Conservation (phyloP, 805 yeast genomes). For the Saturnispora bothae region DNA sequence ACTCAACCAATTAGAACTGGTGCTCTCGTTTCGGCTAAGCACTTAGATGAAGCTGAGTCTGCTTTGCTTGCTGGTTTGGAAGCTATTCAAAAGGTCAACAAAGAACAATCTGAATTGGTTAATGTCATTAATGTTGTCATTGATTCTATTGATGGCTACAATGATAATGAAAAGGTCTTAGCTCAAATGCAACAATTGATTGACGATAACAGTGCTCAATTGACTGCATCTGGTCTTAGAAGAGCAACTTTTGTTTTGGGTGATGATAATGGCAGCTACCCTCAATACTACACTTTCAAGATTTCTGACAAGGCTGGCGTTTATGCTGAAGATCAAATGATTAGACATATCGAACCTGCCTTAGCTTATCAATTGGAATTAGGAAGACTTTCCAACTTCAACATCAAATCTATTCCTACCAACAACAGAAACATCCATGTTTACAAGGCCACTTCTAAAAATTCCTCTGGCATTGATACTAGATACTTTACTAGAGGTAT, state of each 20-base stretch:
- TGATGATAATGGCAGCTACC: conserved; percentile 74
- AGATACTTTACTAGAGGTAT: conserved; percentile 96
- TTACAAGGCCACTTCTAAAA: conserved; percentile 92
- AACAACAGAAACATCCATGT: conserved; percentile 97
- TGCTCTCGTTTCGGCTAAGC: conserved; percentile 67
- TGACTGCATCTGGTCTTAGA: conserved; percentile 66
- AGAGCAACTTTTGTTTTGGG: conserved; percentile 90
- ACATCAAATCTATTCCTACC: conserved; percentile 88
- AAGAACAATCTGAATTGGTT: conserved; percentile 36
- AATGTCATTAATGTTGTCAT: conserved; percentile 81
- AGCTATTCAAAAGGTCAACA: conserved; percentile 39
- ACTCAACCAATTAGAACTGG: conserved; percentile 74
- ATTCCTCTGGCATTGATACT: conserved; percentile 77
- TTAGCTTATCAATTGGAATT: conserved; percentile 94
- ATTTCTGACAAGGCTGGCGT: conserved; percentile 45
- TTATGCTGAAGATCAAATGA: conserved; percentile 78
- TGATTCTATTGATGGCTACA: conserved; percentile 62
- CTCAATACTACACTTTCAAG: conserved; percentile 90
- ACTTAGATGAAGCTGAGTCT: conserved; percentile 86
- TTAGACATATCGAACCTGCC: conserved; percentile 98
- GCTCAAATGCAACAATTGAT: conserved; percentile 53
- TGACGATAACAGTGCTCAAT: conserved; percentile 58
- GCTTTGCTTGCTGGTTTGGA: conserved; percentile 67
- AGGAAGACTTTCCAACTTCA: conserved; percentile 87
- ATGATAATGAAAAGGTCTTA: conserved; percentile 58